Conservation (phyloP, 2,329 filamentous ascomycete species). For the Mollisiaceae sp. region DNA sequence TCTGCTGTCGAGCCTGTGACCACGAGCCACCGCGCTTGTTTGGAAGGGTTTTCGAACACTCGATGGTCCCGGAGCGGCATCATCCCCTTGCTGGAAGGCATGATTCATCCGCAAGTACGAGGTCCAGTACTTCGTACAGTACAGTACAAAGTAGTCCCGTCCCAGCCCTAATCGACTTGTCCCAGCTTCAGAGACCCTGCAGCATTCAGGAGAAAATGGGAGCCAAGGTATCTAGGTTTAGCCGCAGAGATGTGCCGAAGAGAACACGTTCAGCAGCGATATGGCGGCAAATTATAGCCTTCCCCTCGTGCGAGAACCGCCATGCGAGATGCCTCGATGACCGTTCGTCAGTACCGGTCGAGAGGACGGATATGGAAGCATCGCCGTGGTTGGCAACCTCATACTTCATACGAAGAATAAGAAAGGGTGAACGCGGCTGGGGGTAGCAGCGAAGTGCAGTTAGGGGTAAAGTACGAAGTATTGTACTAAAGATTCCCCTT, state of each 20-base stretch:
- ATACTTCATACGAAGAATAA: too few relatives aligned
- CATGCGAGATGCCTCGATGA: not conserved
- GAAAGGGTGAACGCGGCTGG: not conserved
- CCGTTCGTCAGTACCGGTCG: not conserved
- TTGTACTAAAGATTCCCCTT: conserved; percentile 5
- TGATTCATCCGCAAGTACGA: conserved; percentile 5
- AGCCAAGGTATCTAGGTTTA: conserved; percentile 6
- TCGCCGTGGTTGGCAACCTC: not conserved
- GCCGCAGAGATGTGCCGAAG: conserved; percentile 10
- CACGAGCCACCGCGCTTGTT: conserved; percentile 1
- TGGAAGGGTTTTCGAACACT: not conserved
- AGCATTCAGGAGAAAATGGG: conserved; percentile 5
- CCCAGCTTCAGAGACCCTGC: not conserved
- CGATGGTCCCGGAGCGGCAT: not conserved
- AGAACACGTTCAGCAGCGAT: not conserved
- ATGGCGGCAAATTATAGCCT: conserved; percentile 6
- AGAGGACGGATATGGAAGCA: not conserved
- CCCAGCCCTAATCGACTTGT: not conserved
- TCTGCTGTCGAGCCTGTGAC: not conserved
- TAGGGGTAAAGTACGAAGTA: too few relatives aligned
- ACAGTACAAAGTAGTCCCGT: too few relatives aligned
- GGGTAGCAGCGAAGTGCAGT: conserved; percentile 2
- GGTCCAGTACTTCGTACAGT: too few relatives aligned
- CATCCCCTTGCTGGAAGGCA: not conserved
- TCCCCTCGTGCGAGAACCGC: conserved; percentile 6